A percentile compares a stretch with the other conserved stretches of the same genome.
These are phyloP conservation scores for Climacium dendroides DNA, from an alignment of 225 moss, liverwort and hornwort species.

Conservation along the genomic window DNA sequence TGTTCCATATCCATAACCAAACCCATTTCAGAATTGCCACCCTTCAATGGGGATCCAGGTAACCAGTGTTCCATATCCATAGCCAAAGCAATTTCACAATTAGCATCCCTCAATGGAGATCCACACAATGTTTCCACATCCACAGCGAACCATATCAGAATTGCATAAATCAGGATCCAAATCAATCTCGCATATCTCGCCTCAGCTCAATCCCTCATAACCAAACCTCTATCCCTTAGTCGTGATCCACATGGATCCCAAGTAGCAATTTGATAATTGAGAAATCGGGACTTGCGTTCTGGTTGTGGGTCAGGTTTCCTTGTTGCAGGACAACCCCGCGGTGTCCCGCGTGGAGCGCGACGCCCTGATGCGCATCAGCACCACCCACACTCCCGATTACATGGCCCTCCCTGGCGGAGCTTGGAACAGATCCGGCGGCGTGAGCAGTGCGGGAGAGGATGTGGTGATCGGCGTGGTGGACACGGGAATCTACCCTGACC, in stretches of 20 bases:
- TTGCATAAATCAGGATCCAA: not conserved
- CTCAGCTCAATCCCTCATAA: not conserved
- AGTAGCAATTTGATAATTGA: not conserved
- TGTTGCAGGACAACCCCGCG: not conserved
- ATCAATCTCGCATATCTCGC: not conserved
- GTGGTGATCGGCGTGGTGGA: constrained; percentile 37
- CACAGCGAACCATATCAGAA: not conserved
- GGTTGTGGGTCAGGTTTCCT: constrained; percentile 1
- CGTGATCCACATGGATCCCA: not conserved
- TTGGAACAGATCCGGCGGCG: constrained; percentile 14
- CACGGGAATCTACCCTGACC: constrained; percentile 33
- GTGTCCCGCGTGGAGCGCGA: constrained; percentile 7
- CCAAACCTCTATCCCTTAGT: not conserved
- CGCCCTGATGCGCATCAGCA: not conserved
- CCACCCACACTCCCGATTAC: constrained; percentile 22
- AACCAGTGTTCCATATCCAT: not conserved
- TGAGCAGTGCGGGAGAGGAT: constrained; percentile 17
- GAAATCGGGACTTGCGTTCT: not conserved
- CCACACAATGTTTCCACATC: not conserved
- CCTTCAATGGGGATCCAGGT: not conserved
- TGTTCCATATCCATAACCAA: not conserved
- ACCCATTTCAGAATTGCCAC: not conserved
- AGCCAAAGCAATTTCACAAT: not conserved
- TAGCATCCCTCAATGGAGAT: not conserved
- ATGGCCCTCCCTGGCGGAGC: constrained; percentile 20